Evolutionary conservation across 1,284 basidiomycete genomes (phyloP).

Genomic region (Rhodotorula sp.): DNA sequence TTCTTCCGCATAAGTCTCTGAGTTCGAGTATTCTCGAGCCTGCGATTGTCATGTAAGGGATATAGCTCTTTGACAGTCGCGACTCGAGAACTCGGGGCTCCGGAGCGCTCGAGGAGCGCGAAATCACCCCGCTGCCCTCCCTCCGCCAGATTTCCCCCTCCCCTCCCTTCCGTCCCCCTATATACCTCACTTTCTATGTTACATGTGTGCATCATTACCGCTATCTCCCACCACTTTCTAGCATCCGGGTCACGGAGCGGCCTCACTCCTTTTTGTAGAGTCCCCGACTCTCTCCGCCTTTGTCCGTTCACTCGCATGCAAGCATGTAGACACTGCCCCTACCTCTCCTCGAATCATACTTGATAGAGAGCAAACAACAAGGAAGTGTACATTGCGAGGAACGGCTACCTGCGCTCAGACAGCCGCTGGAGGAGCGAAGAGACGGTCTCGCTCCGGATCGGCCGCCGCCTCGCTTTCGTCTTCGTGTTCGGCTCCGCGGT

Average conservation of each 20-base stretch:
- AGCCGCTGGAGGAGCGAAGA: not conserved
- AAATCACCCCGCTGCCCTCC: not conserved
- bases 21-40: slow-evolving; percentile 32
- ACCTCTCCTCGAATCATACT: not conserved
- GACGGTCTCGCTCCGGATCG: not conserved
- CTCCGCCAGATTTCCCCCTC: not conserved
- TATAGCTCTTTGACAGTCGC: too few species aligned
- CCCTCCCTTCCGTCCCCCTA: not conserved
- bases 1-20: slow-evolving; percentile 54
- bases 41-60: slow-evolving; percentile 29
- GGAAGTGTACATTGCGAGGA: not conserved
- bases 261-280: too few species aligned
- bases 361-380: not conserved
- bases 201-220: not conserved
- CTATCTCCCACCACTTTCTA: not conserved
- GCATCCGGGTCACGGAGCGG: not conserved
- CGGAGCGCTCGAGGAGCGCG: not conserved
- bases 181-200: not conserved
- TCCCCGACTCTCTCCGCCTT: not conserved
- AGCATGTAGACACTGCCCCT: slow-evolving; percentile 1
- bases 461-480: not conserved
- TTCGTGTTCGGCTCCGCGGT: slow-evolving; percentile 25
- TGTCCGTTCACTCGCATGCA: not conserved
- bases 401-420: not conserved
- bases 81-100: too few species aligned